Percentiles rank a stretch among this genome's conserved stretches.
These are phyloP conservation scores for Pseudopyricularia cyperi DNA, from an alignment of 2,329 filamentous ascomycete genomes.

Conservation along the genomic window DNA sequence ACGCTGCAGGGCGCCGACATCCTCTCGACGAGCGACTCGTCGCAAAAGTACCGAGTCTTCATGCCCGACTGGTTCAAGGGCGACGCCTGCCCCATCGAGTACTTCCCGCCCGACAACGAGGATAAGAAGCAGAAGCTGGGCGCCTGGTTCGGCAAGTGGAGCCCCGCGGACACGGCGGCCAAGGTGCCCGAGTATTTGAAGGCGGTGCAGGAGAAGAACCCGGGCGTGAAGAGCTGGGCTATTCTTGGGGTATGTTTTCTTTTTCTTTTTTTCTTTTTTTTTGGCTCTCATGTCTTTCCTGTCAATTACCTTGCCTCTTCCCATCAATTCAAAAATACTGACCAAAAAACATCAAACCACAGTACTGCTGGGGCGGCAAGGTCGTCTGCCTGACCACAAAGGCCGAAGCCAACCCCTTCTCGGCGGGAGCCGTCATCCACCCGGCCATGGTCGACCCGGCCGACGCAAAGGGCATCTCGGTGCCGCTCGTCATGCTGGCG, in stretches of 20 bases:
- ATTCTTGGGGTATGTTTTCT: slow-evolving; percentile 40
- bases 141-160: slow-evolving; percentile 41
- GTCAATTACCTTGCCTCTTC: no score
- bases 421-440: slow-evolving; percentile 36
- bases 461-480: slow-evolving; percentile 45
- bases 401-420: slow-evolving; percentile 39
- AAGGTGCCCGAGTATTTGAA: slow-evolving; percentile 42
- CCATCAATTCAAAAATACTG: neutral
- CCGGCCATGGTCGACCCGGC: slow-evolving; percentile 51
- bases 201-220: slow-evolving; percentile 36
- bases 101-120: slow-evolving; percentile 50
- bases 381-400: slow-evolving; percentile 40
- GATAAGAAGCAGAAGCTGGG: slow-evolving; percentile 49
- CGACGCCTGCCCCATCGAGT: slow-evolving; percentile 43
- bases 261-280: neutral
- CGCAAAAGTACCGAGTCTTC: slow-evolving; percentile 67
- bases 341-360: slow-evolving; percentile 10
- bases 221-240: slow-evolving; percentile 44
- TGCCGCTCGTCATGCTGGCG: slow-evolving; percentile 50
- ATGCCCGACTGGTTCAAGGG: slow-evolving; percentile 89
- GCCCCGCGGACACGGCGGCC: slow-evolving; percentile 30
- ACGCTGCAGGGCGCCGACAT: slow-evolving; percentile 60
- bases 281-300: neutral
- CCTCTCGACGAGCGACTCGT: slow-evolving; percentile 38
- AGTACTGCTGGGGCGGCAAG: slow-evolving; percentile 61